These are phyloP conservation scores for Arthrobotrys sphaeroides DNA, from an alignment of 2,329 filamentous ascomycete genomes.

Conservation along the genomic window DNA sequence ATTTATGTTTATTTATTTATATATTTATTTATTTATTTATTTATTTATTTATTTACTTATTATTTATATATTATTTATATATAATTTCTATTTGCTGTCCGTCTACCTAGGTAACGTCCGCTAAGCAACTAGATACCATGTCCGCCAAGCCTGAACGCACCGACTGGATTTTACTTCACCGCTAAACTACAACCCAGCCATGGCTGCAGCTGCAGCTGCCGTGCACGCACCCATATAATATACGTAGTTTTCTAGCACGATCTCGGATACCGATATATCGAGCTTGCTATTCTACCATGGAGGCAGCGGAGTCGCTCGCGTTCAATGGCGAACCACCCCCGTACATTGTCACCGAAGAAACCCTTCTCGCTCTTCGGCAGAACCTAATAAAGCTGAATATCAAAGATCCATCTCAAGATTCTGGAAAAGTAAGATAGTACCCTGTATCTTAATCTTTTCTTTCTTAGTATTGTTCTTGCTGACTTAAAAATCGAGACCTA, in stretches of 20 bases:
- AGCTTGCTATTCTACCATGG: slow-evolving; percentile 31
- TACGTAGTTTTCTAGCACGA: not conserved
- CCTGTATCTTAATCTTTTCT: not conserved
- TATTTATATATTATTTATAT: too few species aligned
- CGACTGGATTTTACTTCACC: too few species aligned
- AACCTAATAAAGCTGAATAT: slow-evolving; percentile 48
- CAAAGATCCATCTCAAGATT: slow-evolving; percentile 24
- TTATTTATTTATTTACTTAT: too few species aligned
- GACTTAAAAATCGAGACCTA: slow-evolving; percentile 36
- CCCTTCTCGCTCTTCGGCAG: slow-evolving; percentile 14
- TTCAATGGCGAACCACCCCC: not conserved
- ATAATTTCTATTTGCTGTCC: too few species aligned
- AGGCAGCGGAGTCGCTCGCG: not conserved
- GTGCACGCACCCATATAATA: too few species aligned
- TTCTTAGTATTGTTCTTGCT: not conserved
- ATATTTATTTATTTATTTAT: too few species aligned
- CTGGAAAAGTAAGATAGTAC: slow-evolving; percentile 23
- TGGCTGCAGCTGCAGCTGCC: too few species aligned
- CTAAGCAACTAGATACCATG: too few species aligned
- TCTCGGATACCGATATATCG: not conserved
- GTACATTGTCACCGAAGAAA: slow-evolving; percentile 6
- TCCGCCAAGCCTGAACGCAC: too few species aligned
- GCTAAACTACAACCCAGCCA: too few species aligned
- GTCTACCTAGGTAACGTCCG: too few species aligned
- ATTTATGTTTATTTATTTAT: too few species aligned